Conservation (phyloP, 2,329 filamentous ascomycete species). For the Chrysosporium keratinophilum region DNA sequence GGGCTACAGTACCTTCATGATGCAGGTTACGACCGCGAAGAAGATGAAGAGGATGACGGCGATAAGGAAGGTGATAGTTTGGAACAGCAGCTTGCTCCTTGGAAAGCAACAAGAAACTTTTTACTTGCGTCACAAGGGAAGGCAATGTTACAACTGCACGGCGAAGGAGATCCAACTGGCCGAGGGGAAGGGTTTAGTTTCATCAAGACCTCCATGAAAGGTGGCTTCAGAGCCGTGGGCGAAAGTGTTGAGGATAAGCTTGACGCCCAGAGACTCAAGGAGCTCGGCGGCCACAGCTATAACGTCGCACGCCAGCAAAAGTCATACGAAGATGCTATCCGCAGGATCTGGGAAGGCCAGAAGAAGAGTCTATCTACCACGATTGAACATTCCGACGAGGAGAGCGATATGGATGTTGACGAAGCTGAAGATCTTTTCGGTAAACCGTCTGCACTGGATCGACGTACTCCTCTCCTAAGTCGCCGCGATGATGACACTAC, state of each 20-base stretch:
- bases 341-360: constrained; percentile 85
- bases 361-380: constrained; percentile 64
- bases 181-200: constrained; percentile 93
- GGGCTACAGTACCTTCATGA: constrained; percentile 84
- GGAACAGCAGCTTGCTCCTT: constrained; percentile 83
- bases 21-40: constrained; percentile 65
- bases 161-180: constrained; percentile 87
- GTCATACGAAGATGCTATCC: constrained; percentile 83
- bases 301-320: constrained; percentile 92
- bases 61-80: constrained; percentile 63
- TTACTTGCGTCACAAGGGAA: constrained; percentile 87
- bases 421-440: constrained; percentile 40
- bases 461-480: constrained; percentile 44
- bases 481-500: constrained; percentile 62
- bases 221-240: constrained; percentile 82
- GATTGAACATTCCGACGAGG: constrained; percentile 63
- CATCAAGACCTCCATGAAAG: constrained; percentile 97
- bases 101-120: constrained; percentile 95
- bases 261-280: constrained; percentile 60
- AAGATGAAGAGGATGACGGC: constrained; percentile 55
- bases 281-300: constrained; percentile 81
- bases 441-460: constrained; percentile 54
- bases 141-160: constrained; percentile 91
- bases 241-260: constrained; percentile 82
- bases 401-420: constrained; percentile 51